Evolutionary conservation across 345 rosid genomes (phyloP).

Genomic region (Brassica juncea): DNA sequence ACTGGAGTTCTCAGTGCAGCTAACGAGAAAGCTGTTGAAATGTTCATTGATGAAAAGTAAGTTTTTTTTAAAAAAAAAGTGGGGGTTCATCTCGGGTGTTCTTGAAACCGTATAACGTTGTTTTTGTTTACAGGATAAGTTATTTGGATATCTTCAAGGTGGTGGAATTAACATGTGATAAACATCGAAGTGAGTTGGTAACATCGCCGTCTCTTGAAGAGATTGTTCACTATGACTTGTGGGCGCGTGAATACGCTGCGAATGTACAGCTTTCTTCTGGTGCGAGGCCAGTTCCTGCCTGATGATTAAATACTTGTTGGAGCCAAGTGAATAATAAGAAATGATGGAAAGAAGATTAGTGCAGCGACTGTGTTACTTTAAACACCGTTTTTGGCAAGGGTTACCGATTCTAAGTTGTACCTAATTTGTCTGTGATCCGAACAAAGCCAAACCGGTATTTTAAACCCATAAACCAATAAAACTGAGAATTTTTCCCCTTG

Average conservation of each 20-base stretch:
- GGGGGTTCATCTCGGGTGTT: not conserved
- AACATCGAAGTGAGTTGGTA: constrained; percentile 73
- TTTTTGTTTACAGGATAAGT: constrained; percentile 60
- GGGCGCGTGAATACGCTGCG: constrained; percentile 86
- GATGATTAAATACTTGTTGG: not conserved
- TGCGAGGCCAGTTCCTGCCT: constrained; percentile 51
- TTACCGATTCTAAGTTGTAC: constrained; percentile 18
- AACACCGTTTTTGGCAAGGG: constrained; percentile 24
- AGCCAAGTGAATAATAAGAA: not conserved
- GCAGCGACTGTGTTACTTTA: not conserved
- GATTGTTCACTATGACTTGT: constrained; percentile 79
- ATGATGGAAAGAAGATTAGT: not conserved
- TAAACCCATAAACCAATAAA: not conserved
- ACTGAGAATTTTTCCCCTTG: not conserved
- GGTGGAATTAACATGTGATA: constrained; percentile 81
- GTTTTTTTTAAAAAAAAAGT: not conserved
- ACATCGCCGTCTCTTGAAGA: constrained; percentile 77
- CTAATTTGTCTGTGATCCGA: constrained; percentile 24
- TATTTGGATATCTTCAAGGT: constrained; percentile 90
- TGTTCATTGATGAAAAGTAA: constrained; percentile 85
- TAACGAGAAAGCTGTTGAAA: constrained; percentile 80
- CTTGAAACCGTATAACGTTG: not conserved
- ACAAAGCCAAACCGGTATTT: constrained; percentile 15
- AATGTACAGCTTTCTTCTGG: constrained; percentile 48
- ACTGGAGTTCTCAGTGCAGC: constrained; percentile 99